Conservation (phyloP, 768 basidiomycete genomes). For the Auricularia sp. region DNA sequence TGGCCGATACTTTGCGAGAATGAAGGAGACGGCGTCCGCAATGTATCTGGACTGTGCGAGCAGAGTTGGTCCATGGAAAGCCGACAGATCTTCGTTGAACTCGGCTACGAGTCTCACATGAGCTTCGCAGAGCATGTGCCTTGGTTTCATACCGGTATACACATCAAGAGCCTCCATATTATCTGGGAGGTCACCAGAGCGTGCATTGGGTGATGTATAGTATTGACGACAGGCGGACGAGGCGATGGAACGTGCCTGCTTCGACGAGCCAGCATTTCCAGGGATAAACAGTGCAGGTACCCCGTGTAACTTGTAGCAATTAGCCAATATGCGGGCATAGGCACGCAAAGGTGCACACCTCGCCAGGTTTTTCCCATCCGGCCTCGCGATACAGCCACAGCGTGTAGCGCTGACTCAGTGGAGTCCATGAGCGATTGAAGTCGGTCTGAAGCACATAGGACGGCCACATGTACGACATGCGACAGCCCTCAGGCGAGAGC, state of each 20-base stretch:
- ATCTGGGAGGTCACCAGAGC: constrained; percentile 44
- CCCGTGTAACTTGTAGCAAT: constrained; percentile 32
- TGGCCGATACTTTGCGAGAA: constrained; percentile 65
- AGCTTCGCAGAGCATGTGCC: not conserved
- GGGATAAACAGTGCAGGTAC: constrained; percentile 93
- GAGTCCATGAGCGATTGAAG: constrained; percentile 62
- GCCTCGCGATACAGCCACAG: constrained; percentile 88
- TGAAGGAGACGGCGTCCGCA: constrained; percentile 57
- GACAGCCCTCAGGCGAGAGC: constrained; percentile 83
- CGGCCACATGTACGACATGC: constrained; percentile 95
- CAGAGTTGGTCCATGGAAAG: constrained; percentile 86
- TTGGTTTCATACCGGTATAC: constrained; percentile 56
- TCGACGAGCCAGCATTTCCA: constrained; percentile 92
- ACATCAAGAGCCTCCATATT: constrained; percentile 61
- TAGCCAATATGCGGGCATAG: constrained; percentile 1
- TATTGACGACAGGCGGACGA: constrained; percentile 81
- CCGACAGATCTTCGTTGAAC: constrained; percentile 95
- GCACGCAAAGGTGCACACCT: constrained; percentile 32
- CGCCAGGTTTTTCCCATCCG: constrained; percentile 59
- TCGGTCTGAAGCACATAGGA: constrained; percentile 67
- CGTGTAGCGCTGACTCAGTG: constrained; percentile 63
- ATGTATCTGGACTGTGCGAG: constrained; percentile 74
- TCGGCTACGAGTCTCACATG: constrained; percentile 48
- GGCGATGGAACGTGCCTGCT: constrained; percentile 90
- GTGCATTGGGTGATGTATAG: constrained; percentile 48